These are phyloP conservation scores for Cystobasidium pallidum DNA, from an alignment of 1,284 basidiomycete genomes.

Conservation along the genomic window DNA sequence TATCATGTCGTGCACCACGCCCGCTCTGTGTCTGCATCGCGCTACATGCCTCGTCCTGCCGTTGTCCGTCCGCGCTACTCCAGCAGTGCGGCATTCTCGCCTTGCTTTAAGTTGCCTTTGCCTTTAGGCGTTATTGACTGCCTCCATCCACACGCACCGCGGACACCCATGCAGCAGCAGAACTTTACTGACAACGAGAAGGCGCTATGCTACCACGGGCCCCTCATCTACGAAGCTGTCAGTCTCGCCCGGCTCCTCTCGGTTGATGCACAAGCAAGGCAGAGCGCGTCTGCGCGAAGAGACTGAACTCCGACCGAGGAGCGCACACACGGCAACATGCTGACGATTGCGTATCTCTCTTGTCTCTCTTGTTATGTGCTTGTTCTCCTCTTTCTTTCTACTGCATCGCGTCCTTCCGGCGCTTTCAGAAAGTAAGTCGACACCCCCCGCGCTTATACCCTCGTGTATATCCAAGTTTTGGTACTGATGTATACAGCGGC, in stretches of 20 bases:
- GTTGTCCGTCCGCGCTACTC: too few relatives aligned
- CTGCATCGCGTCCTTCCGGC: background rate
- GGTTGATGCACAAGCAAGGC: background rate
- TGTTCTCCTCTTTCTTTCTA: background rate
- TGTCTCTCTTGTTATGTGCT: too few relatives aligned
- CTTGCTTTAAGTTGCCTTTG: background rate
- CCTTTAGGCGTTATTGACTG: too few relatives aligned
- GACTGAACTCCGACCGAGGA: background rate
- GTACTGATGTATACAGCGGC: background rate
- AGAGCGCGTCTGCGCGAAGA: background rate
- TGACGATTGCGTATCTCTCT: too few relatives aligned
- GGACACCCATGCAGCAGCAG: constrained; percentile 40
- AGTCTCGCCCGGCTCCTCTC: constrained; percentile 5
- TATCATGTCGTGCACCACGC: too few relatives aligned
- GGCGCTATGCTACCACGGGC: constrained; percentile 91
- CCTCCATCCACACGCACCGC: background rate
- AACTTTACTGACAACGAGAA: constrained; percentile 65
- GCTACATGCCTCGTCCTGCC: background rate
- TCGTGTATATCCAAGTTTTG: constrained; percentile 4
- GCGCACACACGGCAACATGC: background rate
- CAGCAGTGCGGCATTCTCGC: too few relatives aligned
- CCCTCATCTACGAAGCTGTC: constrained; percentile 80
- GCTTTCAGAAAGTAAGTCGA: constrained; percentile 13
- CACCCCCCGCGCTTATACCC: background rate
- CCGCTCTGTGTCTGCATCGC: background rate